Base-by-base conservation (phyloP, 2,329 filamentous ascomycete genomes). In the Penicillium sp. region DNA sequence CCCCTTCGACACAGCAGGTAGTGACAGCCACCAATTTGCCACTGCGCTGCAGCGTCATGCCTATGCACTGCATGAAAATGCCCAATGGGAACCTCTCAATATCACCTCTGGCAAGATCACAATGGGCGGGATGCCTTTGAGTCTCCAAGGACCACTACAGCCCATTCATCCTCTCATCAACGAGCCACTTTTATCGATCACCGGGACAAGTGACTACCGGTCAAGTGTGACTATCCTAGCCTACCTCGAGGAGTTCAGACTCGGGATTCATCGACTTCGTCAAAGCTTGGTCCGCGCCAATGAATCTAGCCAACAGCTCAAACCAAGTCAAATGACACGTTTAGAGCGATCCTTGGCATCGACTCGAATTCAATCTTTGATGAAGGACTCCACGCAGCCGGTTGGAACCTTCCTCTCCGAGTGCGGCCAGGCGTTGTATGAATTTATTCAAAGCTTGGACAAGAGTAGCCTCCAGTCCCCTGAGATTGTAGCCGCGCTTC, bases 341-440 rank as follows among this genome's bases (percentile, higher is more conserved):
- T 47, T 75, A 37, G 71, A 75, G 49, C 64, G 72, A n/a, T 75
- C 73, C 18, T 54, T 75, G 41, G 73, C 72, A 44, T 74, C 73
- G 9, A 57, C 52, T 30, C 66, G 70, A n/a, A 69, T 75, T 41
- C 69, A 68, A 30, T 61, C 70, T 3, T 55, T 75, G 54, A 70
- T 71, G 67, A 75, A 75, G 45, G 73, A 75, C 50, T 60, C 70
- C 20, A 75, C 73, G 5, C 71, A 75, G 37, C 72, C 71, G 21
- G 67, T 75, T 45, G 67, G 66, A 13, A 54, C 58, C 4, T 75
- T 75, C 55, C 58, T 76, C 24, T 68, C 66, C 18, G 67, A 71
- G 33, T 74, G 69, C 55, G 67, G 69, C 30, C 70, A 70, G 47
- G 62, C 61, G 18, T 47, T 74, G 26, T 69, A 70, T 34, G 66